A percentile compares a stretch with the other conserved stretches of the same genome.
These are phyloP conservation scores for Aspergillus cejpii DNA, from an alignment of 2,329 filamentous ascomycete species.

Conservation along the genomic window DNA sequence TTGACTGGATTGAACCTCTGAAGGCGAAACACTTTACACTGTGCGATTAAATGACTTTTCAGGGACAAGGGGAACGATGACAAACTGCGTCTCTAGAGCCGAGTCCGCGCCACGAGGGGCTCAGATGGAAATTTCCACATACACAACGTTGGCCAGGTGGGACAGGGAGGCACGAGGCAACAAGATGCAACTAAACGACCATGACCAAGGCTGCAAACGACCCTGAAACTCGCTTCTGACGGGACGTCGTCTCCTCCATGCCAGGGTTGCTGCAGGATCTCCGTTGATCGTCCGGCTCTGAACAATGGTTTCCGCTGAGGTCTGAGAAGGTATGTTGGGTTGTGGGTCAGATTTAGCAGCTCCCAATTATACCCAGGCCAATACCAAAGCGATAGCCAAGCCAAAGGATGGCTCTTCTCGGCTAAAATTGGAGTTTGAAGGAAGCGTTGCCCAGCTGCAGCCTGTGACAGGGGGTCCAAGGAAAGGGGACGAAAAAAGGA, in stretches of 20 bases:
- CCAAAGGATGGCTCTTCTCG: not conserved
- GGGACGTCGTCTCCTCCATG: constrained; percentile 25
- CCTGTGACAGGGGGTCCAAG: constrained; percentile 3
- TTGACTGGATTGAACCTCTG: not conserved
- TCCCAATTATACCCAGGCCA: constrained; percentile 7
- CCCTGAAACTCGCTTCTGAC: constrained; percentile 18
- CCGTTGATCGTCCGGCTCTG: constrained; percentile 20
- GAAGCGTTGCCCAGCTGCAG: constrained; percentile 9
- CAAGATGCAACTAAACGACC: constrained; percentile 19
- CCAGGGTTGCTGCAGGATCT: constrained; percentile 25
- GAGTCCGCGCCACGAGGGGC: constrained; percentile 15
- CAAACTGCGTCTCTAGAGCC: constrained; percentile 8
- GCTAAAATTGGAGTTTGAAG: not conserved
- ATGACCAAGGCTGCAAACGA: constrained; percentile 25
- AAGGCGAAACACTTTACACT: not conserved
- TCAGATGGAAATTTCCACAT: constrained; percentile 15
- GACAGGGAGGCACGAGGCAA: constrained; percentile 10
- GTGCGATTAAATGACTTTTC: not conserved
- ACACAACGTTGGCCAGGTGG: constrained; percentile 10
- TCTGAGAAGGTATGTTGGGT: constrained; percentile 7
- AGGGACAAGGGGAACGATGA: constrained; percentile 4
- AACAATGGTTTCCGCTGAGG: constrained; percentile 12
- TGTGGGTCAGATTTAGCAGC: constrained; percentile 3
- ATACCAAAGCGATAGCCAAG: constrained; percentile 3
- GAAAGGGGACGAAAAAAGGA: not conserved